These are phyloP conservation scores for Telopea speciosissima DNA, from an alignment of 177 flowering plant genomes.

Conservation along the genomic window DNA sequence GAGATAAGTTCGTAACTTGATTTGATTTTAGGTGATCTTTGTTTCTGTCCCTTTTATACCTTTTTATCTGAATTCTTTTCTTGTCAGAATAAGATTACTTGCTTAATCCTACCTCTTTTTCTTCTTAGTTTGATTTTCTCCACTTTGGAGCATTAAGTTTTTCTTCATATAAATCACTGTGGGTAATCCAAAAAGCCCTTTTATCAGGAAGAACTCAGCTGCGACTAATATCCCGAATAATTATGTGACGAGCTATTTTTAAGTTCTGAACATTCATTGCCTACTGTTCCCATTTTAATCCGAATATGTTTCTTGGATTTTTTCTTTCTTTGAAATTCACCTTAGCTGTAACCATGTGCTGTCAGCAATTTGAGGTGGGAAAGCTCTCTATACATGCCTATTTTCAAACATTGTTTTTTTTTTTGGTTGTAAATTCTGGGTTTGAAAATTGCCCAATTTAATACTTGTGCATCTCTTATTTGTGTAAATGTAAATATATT, in stretches of 20 bases:
- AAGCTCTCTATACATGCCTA: neutral
- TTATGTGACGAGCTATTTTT: neutral
- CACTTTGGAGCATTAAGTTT: neutral
- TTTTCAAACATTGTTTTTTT: neutral
- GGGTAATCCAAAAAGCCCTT: neutral
- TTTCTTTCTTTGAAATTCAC: neutral
- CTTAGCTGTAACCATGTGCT: neutral
- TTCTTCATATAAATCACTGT: neutral
- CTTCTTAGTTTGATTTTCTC: neutral
- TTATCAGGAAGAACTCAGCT: neutral
- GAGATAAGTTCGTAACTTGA: neutral
- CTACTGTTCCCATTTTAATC: neutral
- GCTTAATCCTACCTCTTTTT: no score
- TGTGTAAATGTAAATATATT: neutral
- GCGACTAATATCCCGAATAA: neutral
- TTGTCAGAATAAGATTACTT: neutral
- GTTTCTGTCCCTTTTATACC: neutral
- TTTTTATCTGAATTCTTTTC: neutral
- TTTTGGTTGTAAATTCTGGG: neutral
- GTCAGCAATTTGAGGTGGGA: neutral
- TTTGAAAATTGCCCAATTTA: neutral
- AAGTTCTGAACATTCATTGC: neutral
- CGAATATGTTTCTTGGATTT: neutral
- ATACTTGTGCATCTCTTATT: neutral
- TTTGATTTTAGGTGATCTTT: neutral